These are phyloP conservation scores for Theobroma cacao DNA, from an alignment of 345 rosid species.

Conservation along the genomic window DNA sequence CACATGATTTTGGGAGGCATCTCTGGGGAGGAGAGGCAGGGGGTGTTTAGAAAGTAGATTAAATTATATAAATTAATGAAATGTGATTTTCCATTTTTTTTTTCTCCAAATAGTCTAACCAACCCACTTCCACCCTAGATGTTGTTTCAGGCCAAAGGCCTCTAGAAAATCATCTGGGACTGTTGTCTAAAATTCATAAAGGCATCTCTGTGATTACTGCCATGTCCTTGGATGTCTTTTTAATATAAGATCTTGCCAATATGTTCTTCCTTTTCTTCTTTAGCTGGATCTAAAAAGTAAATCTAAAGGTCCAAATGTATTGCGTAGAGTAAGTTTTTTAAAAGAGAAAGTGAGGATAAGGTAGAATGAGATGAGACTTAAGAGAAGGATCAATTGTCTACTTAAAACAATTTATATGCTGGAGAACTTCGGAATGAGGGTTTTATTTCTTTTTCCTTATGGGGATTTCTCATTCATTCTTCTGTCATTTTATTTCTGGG, in stretches of 20 bases:
- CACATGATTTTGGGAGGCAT: not conserved
- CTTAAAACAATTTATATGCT: too few species aligned
- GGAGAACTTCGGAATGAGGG: too few species aligned
- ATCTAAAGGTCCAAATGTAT: not conserved
- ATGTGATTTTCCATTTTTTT: not conserved
- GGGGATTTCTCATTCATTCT: too few species aligned
- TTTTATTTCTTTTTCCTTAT: too few species aligned
- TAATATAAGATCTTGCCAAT: too few species aligned
- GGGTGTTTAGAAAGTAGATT: not conserved
- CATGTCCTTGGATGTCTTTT: not conserved
- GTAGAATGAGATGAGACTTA: not conserved
- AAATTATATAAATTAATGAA: too few species aligned
- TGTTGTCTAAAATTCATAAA: too few species aligned
- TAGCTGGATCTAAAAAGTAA: not conserved
- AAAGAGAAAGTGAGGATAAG: not conserved
- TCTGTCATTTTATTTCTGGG: too few species aligned
- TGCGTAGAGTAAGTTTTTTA: not conserved
- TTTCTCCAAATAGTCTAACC: not conserved
- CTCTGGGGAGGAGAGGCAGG: not conserved
- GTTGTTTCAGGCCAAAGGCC: too few species aligned
- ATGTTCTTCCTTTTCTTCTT: not conserved
- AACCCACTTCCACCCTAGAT: not conserved
- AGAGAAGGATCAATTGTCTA: too few species aligned
- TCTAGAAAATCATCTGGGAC: too few species aligned
- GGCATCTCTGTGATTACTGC: not conserved